phyloP scores from a whole-genome alignment of 75 land plant species.

The Cupressus sempervirens region DNA sequence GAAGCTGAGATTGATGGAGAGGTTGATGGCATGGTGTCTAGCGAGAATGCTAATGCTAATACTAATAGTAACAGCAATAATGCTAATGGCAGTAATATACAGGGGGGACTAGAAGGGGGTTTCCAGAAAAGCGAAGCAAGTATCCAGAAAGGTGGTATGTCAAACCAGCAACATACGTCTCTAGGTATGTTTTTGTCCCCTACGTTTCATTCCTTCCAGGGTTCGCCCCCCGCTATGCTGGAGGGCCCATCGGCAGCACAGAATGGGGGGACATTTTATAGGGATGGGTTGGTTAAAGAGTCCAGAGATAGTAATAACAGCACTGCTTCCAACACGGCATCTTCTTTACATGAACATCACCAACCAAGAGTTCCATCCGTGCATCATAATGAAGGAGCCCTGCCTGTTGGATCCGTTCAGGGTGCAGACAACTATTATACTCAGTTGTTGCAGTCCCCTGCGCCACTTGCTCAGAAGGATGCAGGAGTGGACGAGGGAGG shows the following conservation, averaged over 20 bases:
- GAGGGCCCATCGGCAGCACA: conserved; percentile 5
- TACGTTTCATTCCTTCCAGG: conserved; percentile 2
- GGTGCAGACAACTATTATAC: conserved; percentile 9
- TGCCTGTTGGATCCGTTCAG: background rate
- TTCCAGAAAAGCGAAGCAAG: conserved; percentile 3
- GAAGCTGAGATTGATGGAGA: conserved; percentile 3
- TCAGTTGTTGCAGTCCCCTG: conserved; percentile 9
- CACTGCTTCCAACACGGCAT: background rate
- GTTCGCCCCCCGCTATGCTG: background rate
- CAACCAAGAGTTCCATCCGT: background rate
- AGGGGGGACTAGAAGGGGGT: background rate
- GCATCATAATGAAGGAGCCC: background rate
- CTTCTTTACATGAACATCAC: conserved; percentile 2
- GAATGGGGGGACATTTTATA: conserved; percentile 10
- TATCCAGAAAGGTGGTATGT: conserved; percentile 1
- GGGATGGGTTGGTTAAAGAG: conserved; percentile 1
- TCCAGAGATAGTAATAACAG: conserved; percentile 2
- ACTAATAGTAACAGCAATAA: conserved; percentile 1
- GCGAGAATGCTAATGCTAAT: background rate
- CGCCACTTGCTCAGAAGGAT: conserved; percentile 4
- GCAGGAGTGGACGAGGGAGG: conserved; percentile 11
- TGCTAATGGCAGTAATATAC: background rate
- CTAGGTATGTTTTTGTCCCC: conserved; percentile 12
- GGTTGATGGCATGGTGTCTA: background rate
- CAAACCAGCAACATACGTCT: background rate